A percentile compares a stretch with the other conserved stretches of the same genome.
Evolutionary conservation across 257 asterid genomes (phyloP).

Genomic region (Striga asiatica): DNA sequence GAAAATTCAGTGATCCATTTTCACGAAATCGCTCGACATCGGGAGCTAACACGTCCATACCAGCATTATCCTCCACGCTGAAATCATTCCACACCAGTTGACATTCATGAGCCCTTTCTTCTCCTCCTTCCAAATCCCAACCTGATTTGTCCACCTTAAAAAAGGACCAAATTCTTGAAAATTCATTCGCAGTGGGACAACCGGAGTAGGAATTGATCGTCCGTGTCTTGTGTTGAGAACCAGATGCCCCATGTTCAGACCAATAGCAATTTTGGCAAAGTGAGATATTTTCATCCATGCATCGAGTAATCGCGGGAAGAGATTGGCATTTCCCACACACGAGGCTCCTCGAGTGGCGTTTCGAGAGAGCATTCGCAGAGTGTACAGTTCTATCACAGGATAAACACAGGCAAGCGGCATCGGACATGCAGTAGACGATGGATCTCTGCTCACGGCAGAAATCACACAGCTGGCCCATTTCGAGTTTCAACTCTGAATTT

Average conservation of each 20-base stretch:
- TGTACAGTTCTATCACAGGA: slow-evolving; percentile 64
- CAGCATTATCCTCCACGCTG: slow-evolving; percentile 17
- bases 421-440: slow-evolving; percentile 48
- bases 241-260: slow-evolving; percentile 23
- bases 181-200: slow-evolving; percentile 57
- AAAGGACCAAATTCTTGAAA: slow-evolving; percentile 57
- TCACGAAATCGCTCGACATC: slow-evolving; percentile 16
- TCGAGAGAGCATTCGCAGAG: slow-evolving; percentile 56
- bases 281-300: slow-evolving; percentile 40
- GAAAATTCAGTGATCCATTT: slow-evolving; percentile 11
- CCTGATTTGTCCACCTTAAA: slow-evolving; percentile 23
- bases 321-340: slow-evolving; percentile 45
- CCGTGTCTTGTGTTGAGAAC: slow-evolving; percentile 28
- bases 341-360: slow-evolving; percentile 53
- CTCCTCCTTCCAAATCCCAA: slow-evolving; percentile 21
- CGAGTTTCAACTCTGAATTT: slow-evolving; percentile 8
- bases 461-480: slow-evolving; percentile 46
- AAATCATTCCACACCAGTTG: slow-evolving; percentile 11
- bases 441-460: slow-evolving; percentile 54
- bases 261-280: slow-evolving; percentile 60
- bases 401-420: slow-evolving; percentile 49
- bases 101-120: slow-evolving; percentile 7
- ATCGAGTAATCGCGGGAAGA: slow-evolving; percentile 40
- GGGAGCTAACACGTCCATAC: slow-evolving; percentile 24
- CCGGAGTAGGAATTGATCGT: slow-evolving; percentile 48